phyloP scores from a whole-genome alignment of 1,284 basidiomycete genomes.

The Melanopsichium pennsylvanicum region DNA sequence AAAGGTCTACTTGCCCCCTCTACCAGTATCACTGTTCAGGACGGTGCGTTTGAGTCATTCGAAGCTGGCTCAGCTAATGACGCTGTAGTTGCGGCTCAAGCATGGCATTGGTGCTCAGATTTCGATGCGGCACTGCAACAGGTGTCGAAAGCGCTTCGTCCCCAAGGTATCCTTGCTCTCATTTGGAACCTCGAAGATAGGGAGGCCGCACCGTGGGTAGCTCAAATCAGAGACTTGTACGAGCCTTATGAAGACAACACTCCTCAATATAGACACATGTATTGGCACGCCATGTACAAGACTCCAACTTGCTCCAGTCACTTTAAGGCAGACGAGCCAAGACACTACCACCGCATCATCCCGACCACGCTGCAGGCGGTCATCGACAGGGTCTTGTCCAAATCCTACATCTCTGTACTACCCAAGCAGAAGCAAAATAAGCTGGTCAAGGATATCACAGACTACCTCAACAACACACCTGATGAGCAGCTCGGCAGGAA shows the following conservation, averaged over 20 bases:
- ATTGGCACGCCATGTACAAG: constrained; percentile 59
- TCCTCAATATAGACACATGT: constrained; percentile 60
- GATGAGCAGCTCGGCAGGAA: constrained; percentile 44
- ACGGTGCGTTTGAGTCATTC: constrained; percentile 55
- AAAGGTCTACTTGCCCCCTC: constrained; percentile 32
- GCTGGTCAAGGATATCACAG: constrained; percentile 19
- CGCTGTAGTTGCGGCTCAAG: constrained; percentile 57
- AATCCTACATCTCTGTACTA: constrained; percentile 58
- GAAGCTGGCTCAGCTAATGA: constrained; percentile 42
- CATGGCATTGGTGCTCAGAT: constrained; percentile 62
- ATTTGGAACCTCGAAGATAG: constrained; percentile 63
- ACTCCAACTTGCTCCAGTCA: constrained; percentile 19
- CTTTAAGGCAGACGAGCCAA: constrained; percentile 37
- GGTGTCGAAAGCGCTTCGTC: constrained; percentile 40
- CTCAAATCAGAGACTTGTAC: constrained; percentile 54
- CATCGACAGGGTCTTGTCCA: constrained; percentile 47
- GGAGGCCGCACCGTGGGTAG: constrained; percentile 58
- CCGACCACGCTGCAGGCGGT: constrained; percentile 54
- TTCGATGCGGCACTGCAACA: constrained; percentile 43
- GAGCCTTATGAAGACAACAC: constrained; percentile 55
- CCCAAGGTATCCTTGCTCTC: constrained; percentile 52
- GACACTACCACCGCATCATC: constrained; percentile 43
- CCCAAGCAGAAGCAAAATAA: constrained; percentile 35
- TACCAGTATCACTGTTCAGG: constrained; percentile 32
- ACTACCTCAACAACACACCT: constrained; percentile 26